Evolutionary conservation across 306 rosid genomes (phyloP), one percentile per base, ranked within the genome.

Genomic region (Bauhinia variegata): DNA sequence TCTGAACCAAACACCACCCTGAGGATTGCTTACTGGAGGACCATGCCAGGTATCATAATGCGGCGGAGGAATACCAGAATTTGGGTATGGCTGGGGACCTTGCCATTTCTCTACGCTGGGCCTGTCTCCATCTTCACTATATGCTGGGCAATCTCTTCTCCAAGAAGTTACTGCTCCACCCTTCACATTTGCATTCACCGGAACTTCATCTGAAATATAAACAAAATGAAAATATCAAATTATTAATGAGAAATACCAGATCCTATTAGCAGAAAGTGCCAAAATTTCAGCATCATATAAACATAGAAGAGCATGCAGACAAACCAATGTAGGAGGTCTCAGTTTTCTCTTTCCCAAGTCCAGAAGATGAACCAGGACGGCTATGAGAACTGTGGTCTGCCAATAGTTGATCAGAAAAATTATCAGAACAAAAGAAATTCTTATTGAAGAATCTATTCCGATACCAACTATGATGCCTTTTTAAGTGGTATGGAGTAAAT

Each of bases 41-140:
- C 89, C 93, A 73, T 71, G 88, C 99, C 99, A 89, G 58, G 83
- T 81, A 52, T 90, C 97, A 79, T 69, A 90, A 77, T 85, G 96
- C 53, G 78, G 96, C 54, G 91, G 84, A 68, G 87, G 83, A 59
- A 79, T 69, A 71, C 77, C 79, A 60, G 89, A 38, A 79, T 80
- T 81, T 71, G 96, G 88, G 78, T 80, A 88, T 73, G 84, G 81
- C 32, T 86, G 96, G 64, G 86, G 72, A 79, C 90, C 95, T 79
- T 76, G 85, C 99, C 99, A 90, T 66, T 79, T 86, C 85, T 90
- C 97, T 36, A 67, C 50, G 61, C 76, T 68, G 12, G 85, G 80
- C 68, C 86, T 80, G 72, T 76, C 79, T 49, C 85, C 91, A 65
- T 90, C 97, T 37, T 88, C 95, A 16, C 52, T 65, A 66, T 81